Evolutionary conservation across 805 yeast genomes (phyloP).

Genomic region (Metschnikowia continentalis): DNA sequence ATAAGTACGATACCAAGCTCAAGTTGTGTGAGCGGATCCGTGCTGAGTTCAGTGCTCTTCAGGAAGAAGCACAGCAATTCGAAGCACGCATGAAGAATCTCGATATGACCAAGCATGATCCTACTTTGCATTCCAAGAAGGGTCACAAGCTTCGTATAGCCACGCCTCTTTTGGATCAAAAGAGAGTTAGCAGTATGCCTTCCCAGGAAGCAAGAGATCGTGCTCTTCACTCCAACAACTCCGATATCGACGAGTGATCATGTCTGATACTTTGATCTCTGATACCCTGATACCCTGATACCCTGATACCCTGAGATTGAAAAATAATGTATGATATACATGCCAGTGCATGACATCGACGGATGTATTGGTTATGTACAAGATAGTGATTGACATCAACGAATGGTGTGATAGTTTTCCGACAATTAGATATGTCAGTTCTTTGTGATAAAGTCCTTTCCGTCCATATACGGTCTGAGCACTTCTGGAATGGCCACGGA

Average conservation of each 20-base stretch:
- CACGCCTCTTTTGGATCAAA: constrained; percentile 7
- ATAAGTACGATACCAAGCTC: constrained; percentile 23
- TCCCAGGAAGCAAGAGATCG: not conserved
- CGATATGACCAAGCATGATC: constrained; percentile 10
- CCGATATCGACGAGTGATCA: constrained; percentile 14
- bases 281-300: too few relatives aligned
- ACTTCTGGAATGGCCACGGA: constrained; percentile 63
- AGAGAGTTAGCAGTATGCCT: constrained; percentile 14
- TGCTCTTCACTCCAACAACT: constrained; percentile 12
- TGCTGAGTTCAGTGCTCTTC: constrained; percentile 19
- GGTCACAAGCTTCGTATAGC: constrained; percentile 10
- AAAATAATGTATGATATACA: constrained; percentile 1
- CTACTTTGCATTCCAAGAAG: constrained; percentile 22
- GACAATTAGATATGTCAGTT: not conserved
- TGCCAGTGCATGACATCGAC: not conserved
- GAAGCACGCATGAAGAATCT: constrained; percentile 1
- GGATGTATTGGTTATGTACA: too few relatives aligned
- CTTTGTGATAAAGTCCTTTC: constrained; percentile 32
- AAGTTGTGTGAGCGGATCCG: constrained; percentile 21
- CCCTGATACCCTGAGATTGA: not conserved
- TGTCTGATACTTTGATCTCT: not conserved
- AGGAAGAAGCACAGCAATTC: constrained; percentile 13
- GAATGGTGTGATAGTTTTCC: too few relatives aligned
- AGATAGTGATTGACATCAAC: too few relatives aligned
- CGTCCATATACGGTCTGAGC: constrained; percentile 71